Evolutionary conservation across 805 yeast genomes (phyloP).

Genomic region (Kodamaea nitidulidarum): DNA sequence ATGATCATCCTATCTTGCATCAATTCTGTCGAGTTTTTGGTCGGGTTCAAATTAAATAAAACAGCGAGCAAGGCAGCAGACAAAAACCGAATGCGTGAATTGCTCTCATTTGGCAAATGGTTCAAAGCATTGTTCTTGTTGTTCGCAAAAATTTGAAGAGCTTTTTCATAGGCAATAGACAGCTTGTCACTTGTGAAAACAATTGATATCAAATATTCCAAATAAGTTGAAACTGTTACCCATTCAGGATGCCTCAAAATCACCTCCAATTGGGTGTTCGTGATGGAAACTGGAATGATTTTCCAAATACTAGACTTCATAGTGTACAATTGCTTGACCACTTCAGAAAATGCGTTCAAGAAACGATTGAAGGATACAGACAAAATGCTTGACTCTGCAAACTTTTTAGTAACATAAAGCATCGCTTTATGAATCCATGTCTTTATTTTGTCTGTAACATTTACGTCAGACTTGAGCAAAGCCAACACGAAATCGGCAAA

Average conservation of each 20-base stretch:
- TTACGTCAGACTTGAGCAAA: constrained; percentile 22
- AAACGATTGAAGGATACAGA: constrained; percentile 31
- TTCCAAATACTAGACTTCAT: constrained; percentile 25
- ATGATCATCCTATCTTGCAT: constrained; percentile 45
- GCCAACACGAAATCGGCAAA: constrained; percentile 27
- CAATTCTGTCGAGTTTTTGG: constrained; percentile 41
- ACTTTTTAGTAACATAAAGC: constrained; percentile 57
- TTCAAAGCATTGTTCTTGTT: constrained; percentile 41
- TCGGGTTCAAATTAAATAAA: constrained; percentile 47
- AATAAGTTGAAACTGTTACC: constrained; percentile 36
- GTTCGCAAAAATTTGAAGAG: constrained; percentile 61
- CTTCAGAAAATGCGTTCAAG: constrained; percentile 17
- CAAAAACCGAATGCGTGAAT: constrained; percentile 31
- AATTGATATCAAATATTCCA: constrained; percentile 43
- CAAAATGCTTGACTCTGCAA: constrained; percentile 46
- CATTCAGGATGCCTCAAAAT: constrained; percentile 45
- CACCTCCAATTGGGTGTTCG: constrained; percentile 66
- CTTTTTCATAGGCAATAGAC: constrained; percentile 42
- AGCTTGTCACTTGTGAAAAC: constrained; percentile 33
- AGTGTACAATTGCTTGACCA: constrained; percentile 12
- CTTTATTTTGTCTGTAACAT: constrained; percentile 19
- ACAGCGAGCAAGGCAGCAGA: constrained; percentile 45
- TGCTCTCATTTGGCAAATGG: constrained; percentile 18
- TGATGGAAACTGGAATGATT: constrained; percentile 39
- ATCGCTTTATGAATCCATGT: constrained; percentile 58